Evolutionary conservation across 2,329 filamentous ascomycete genomes (phyloP).

Genomic region (Penicillium thymicola): DNA sequence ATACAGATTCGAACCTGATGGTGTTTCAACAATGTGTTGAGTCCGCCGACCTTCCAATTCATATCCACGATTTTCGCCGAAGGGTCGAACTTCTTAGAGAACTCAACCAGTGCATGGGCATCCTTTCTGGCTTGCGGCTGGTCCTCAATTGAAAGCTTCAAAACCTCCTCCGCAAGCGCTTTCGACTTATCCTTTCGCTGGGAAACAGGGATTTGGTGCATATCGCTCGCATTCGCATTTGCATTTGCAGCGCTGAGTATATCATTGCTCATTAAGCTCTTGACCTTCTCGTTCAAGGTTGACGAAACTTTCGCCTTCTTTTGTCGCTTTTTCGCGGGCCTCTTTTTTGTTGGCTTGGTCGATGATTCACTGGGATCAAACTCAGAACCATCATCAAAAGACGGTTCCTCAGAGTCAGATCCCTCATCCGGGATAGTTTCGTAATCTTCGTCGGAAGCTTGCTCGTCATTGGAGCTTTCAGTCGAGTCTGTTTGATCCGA

Average conservation of each 20-base stretch:
- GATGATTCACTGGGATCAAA: background rate
- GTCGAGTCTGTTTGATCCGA: background rate
- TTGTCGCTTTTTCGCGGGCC: background rate
- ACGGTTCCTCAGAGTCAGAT: background rate
- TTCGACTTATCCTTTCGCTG: slow-evolving; percentile 22
- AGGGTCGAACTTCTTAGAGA: slow-evolving; percentile 29
- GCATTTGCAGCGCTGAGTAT: slow-evolving; percentile 22
- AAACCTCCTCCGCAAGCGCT: slow-evolving; percentile 35
- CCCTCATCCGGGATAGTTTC: background rate
- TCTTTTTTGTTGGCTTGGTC: background rate
- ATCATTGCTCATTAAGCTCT: background rate
- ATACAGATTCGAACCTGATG: slow-evolving; percentile 30
- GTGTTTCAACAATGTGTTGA: slow-evolving; percentile 34
- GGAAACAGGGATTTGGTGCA: slow-evolving; percentile 24
- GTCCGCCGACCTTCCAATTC: slow-evolving; percentile 32
- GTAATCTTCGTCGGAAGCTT: background rate
- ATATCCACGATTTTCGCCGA: slow-evolving; percentile 27
- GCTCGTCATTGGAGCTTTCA: background rate
- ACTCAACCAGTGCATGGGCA: slow-evolving; percentile 22
- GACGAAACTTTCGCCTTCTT: background rate
- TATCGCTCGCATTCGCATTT: slow-evolving; percentile 26
- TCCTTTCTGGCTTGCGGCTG: slow-evolving; percentile 24
- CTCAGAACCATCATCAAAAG: background rate
- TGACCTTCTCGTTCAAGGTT: background rate
- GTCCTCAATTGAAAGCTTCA: slow-evolving; percentile 29